Evolutionary conservation across 106 monocot genomes (phyloP).

Genomic region (Acorus gramineus): DNA sequence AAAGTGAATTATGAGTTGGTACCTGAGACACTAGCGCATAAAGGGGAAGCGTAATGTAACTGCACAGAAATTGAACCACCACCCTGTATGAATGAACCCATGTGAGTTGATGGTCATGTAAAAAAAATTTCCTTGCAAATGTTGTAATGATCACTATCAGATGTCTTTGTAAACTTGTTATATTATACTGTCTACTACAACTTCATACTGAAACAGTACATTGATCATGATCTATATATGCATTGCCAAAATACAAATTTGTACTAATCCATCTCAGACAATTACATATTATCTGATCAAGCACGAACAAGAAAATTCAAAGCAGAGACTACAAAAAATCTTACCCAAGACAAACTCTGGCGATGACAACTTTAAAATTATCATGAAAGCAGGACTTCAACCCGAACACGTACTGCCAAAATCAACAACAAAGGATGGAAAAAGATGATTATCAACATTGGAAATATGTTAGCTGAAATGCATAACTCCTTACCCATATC

Average conservation of each 20-base stretch:
- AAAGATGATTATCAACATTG: neutral
- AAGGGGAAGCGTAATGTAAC: slow-evolving; percentile 13
- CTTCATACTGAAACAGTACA: too few relatives aligned
- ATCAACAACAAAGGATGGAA: neutral
- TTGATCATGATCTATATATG: too few relatives aligned
- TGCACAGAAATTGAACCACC: slow-evolving; percentile 12
- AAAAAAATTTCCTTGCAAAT: neutral
- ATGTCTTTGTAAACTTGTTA: too few relatives aligned
- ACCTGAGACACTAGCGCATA: slow-evolving; percentile 17
- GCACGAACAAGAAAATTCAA: neutral
- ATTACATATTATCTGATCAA: neutral
- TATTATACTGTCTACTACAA: too few relatives aligned
- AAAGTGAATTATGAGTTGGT: neutral
- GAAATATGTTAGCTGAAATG: neutral
- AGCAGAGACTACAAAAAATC: neutral
- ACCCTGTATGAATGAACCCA: slow-evolving; percentile 6
- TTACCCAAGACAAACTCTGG: slow-evolving; percentile 20
- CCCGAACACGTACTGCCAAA: slow-evolving; percentile 17
- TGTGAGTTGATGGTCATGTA: neutral
- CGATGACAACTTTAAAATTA: neutral
- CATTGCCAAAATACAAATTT: too few relatives aligned
- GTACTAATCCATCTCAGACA: too few relatives aligned
- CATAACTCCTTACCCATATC: slow-evolving; percentile 62
- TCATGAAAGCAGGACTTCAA: slow-evolving; percentile 19
- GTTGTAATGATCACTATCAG: too few relatives aligned